Percentiles rank a stretch among this genome's conserved stretches.
Evolutionary conservation across 805 yeast genomes (phyloP).

Genomic region (Isabelozyma gotoi): DNA sequence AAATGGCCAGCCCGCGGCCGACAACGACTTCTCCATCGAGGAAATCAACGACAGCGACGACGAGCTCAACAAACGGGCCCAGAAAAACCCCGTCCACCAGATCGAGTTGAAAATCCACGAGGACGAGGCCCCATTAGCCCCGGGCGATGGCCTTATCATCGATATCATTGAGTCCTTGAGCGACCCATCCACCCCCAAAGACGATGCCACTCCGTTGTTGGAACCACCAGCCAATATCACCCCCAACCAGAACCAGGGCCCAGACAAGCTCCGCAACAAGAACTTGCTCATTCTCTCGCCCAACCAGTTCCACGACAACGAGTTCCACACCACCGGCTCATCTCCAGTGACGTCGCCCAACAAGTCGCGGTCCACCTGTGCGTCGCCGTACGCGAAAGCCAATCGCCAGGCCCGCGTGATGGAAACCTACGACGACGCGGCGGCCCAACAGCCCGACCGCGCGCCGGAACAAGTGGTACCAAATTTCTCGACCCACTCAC

Average conservation of each 20-base stretch:
- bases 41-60: slow-evolving; percentile 43
- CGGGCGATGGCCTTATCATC: slow-evolving; percentile 14
- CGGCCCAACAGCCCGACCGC: not conserved
- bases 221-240: slow-evolving; percentile 16
- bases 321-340: slow-evolving; percentile 16
- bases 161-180: slow-evolving; percentile 18
- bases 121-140: slow-evolving; percentile 1
- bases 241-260: slow-evolving; percentile 1
- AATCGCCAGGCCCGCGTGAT: slow-evolving; percentile 47
- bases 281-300: slow-evolving; percentile 41
- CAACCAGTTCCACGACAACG: slow-evolving; percentile 34
- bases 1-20: not conserved
- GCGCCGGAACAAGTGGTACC: not conserved
- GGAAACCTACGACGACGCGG: slow-evolving; percentile 30
- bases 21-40: slow-evolving; percentile 33
- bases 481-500: slow-evolving; percentile 18
- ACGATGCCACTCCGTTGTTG: slow-evolving; percentile 6
- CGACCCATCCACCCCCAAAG: slow-evolving; percentile 17
- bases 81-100: not conserved
- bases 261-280: slow-evolving; percentile 17
- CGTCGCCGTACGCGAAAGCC: slow-evolving; percentile 42
- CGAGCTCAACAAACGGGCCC: slow-evolving; percentile 19
- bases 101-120: not conserved
- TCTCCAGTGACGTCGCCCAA: slow-evolving; percentile 5
- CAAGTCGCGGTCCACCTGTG: slow-evolving; percentile 23